Percentiles rank a stretch among this genome's conserved stretches.
Conservation (phyloP, 2,329 filamentous ascomycete genomes). For the Teratosphaeria pseudoeucalypti region DNA sequence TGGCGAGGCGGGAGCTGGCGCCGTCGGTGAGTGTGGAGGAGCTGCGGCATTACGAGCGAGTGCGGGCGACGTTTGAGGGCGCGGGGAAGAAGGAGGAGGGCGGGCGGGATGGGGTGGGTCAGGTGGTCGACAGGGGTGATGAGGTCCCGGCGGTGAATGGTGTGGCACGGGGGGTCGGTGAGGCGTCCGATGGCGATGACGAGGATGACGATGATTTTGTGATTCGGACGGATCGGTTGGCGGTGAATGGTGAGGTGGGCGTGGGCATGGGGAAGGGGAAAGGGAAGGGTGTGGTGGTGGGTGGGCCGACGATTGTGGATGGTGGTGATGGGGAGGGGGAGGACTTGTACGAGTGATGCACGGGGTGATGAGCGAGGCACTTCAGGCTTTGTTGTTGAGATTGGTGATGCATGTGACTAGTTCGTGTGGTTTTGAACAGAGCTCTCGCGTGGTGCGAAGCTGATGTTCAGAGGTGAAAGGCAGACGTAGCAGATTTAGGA, state of each 20-base stretch:
- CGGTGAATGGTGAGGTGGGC: constrained; percentile 13
- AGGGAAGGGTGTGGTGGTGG: constrained; percentile 21
- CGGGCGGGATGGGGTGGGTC: not conserved
- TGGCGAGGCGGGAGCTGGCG: constrained; percentile 75
- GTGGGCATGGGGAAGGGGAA: constrained; percentile 15
- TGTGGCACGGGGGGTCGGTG: constrained; percentile 1
- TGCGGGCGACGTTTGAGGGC: constrained; percentile 74
- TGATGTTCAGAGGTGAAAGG: no score
- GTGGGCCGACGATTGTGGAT: constrained; percentile 19
- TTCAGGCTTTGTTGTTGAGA: no score
- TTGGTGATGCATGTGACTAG: no score
- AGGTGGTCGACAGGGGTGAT: constrained; percentile 2
- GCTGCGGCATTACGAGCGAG: constrained; percentile 78
- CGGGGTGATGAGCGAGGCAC: no score
- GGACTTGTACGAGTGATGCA: constrained; percentile 33
- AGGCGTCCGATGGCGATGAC: constrained; percentile 5
- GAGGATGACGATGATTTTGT: constrained; percentile 24
- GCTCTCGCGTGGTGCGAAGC: no score
- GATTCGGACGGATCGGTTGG: constrained; percentile 29
- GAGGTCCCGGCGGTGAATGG: not conserved
- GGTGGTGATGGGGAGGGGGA: constrained; percentile 30
- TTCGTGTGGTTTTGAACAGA: not conserved
- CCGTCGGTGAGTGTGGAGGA: constrained; percentile 89
- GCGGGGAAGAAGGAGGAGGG: constrained; percentile 29
- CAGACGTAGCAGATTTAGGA: no score